Percentiles rank a stretch among this genome's conserved stretches.
These are phyloP conservation scores for Penicillium sp. DNA, from an alignment of 2,329 filamentous ascomycete genomes.

Conservation along the genomic window DNA sequence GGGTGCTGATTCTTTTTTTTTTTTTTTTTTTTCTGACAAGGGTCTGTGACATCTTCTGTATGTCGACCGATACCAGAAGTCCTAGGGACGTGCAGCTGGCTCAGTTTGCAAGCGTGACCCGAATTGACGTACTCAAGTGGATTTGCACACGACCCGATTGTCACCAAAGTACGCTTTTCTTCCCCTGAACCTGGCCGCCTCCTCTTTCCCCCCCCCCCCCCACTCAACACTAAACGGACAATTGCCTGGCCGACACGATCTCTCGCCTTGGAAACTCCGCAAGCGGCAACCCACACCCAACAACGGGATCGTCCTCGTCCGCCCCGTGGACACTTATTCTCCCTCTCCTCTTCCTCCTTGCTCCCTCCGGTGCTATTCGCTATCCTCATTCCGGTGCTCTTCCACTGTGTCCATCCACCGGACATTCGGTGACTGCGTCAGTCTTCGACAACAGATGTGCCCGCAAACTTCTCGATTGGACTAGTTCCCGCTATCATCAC, in stretches of 20 bases:
- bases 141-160: neutral
- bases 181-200: neutral
- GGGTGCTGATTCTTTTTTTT: too few relatives aligned
- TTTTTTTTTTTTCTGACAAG: too few relatives aligned
- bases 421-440: neutral
- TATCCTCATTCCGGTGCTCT: neutral
- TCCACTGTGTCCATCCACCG: neutral
- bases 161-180: neutral
- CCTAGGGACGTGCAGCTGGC: too few relatives aligned
- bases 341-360: constrained; percentile 1
- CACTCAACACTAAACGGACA: too few relatives aligned
- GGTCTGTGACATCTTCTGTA: too few relatives aligned
- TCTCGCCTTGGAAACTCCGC: too few relatives aligned
- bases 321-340: neutral
- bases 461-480: constrained; percentile 2
- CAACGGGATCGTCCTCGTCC: too few relatives aligned
- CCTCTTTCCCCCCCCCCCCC: neutral
- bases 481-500: constrained; percentile 2
- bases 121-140: too few relatives aligned
- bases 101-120: too few relatives aligned
- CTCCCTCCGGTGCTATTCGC: neutral
- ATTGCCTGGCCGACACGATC: constrained; percentile 19
- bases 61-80: too few relatives aligned
- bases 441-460: constrained; percentile 3
- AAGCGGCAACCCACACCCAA: neutral